These are phyloP conservation scores for Corymbia calophylla DNA, from an alignment of 441 rosid genomes.

Conservation along the genomic window DNA sequence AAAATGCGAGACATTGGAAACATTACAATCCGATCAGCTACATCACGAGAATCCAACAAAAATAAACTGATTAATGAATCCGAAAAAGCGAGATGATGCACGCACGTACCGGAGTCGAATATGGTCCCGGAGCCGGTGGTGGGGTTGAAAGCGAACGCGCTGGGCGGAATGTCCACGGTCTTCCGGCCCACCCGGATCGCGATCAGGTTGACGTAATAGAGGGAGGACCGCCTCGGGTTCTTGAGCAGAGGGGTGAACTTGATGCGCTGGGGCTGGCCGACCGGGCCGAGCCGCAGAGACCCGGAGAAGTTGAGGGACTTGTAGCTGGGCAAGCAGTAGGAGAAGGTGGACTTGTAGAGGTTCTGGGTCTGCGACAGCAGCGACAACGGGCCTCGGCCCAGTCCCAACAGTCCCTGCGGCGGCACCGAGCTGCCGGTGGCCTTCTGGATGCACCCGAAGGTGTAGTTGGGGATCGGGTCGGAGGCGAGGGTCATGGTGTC, in stretches of 20 bases:
- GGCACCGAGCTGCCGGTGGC: slow-evolving; percentile 64
- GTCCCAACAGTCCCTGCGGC: slow-evolving; percentile 79
- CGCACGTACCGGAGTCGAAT: slow-evolving; percentile 72
- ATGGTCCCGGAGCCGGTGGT: slow-evolving; percentile 84
- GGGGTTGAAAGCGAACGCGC: slow-evolving; percentile 63
- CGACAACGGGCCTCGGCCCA: slow-evolving; percentile 86
- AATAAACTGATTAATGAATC: background rate
- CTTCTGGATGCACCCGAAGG: slow-evolving; percentile 75
- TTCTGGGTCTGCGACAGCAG: slow-evolving; percentile 65
- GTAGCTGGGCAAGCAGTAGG: slow-evolving; percentile 85
- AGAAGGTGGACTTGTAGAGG: slow-evolving; percentile 69
- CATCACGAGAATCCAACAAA: background rate
- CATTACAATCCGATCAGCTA: background rate
- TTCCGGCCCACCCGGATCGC: slow-evolving; percentile 69
- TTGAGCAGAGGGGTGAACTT: slow-evolving; percentile 77
- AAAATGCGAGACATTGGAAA: background rate
- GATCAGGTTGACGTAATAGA: slow-evolving; percentile 73
- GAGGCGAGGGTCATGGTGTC: slow-evolving; percentile 57
- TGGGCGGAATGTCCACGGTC: slow-evolving; percentile 59
- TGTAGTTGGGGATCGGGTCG: slow-evolving; percentile 50
- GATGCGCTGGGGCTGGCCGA: slow-evolving; percentile 60
- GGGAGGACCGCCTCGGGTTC: slow-evolving; percentile 79
- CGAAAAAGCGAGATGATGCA: background rate
- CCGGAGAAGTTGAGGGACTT: slow-evolving; percentile 75
- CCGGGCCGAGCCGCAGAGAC: slow-evolving; percentile 75